Evolutionary conservation across 192 early-diverging fungal species (phyloP).

Genomic region (Podila verticillata): DNA sequence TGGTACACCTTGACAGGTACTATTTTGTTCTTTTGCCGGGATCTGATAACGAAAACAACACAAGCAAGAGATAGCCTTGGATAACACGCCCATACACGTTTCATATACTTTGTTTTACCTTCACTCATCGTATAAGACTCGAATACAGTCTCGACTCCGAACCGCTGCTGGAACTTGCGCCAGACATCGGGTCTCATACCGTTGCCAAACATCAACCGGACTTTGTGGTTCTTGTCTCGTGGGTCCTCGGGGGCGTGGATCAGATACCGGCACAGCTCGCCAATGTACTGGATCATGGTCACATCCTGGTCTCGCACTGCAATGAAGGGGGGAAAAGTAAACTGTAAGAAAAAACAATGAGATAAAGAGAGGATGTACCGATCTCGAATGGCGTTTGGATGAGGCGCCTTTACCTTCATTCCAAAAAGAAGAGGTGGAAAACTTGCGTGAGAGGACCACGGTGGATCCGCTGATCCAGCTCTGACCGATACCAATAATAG

Average conservation of each 20-base stretch:
- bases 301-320: no score
- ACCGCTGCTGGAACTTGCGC: conserved; percentile 67
- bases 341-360: not conserved
- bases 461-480: conserved; percentile 51
- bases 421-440: conserved; percentile 62
- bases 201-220: conserved; percentile 71
- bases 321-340: not conserved
- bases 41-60: no score
- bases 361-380: no score
- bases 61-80: no score
- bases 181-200: conserved; percentile 77
- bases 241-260: conserved; percentile 57
- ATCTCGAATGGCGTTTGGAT: not conserved
- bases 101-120: conserved; percentile 44
- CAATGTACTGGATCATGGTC: conserved; percentile 62
- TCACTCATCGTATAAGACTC: conserved; percentile 77
- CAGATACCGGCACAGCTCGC: conserved; percentile 76
- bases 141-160: conserved; percentile 63
- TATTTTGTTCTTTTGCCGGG: no score
- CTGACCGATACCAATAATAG: conserved; percentile 36
- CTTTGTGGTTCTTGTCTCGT: conserved; percentile 61
- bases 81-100: not conserved
- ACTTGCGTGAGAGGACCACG: conserved; percentile 64
- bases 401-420: no score
- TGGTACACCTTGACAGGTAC: no score